Conservation (phyloP, 139 green algal genomes). For the Haematococcus sp. region DNA sequence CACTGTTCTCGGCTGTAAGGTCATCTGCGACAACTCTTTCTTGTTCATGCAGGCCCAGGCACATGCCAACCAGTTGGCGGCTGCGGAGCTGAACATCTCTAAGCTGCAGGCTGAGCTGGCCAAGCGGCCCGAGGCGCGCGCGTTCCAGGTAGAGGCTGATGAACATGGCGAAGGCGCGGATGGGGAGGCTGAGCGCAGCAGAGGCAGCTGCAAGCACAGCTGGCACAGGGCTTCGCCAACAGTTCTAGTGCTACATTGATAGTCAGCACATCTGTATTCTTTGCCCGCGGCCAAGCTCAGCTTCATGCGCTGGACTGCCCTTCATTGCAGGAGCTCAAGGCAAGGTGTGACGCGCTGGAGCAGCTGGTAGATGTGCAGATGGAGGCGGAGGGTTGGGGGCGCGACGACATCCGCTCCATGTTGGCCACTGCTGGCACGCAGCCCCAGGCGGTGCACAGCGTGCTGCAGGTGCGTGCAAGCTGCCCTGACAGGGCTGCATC, state of each 20-base stretch:
- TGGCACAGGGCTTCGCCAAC: too few relatives aligned
- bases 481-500: background rate
- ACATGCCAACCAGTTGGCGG: constrained; percentile 1
- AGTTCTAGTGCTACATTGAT: too few relatives aligned
- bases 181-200: too few relatives aligned
- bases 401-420: background rate
- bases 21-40: too few relatives aligned
- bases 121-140: constrained; percentile 18
- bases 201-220: background rate
- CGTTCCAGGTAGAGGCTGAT: constrained; percentile 20
- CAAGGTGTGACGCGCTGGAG: constrained; percentile 26
- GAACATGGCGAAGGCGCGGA: too few relatives aligned
- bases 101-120: constrained; percentile 24
- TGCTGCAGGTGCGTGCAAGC: constrained; percentile 27
- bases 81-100: constrained; percentile 1
- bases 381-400: constrained; percentile 37
- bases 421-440: background rate
- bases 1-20: too few relatives aligned
- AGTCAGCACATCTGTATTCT: too few relatives aligned
- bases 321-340: constrained; percentile 19
- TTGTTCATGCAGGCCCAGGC: background rate
- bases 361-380: constrained; percentile 41
- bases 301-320: too few relatives aligned
- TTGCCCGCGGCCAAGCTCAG: too few relatives aligned
- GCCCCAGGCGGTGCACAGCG: constrained; percentile 12